Evolutionary conservation across 2,329 filamentous ascomycete genomes (phyloP), one percentile per base, ranked within the genome.

Genomic region (Orbilia ellipsospora): DNA sequence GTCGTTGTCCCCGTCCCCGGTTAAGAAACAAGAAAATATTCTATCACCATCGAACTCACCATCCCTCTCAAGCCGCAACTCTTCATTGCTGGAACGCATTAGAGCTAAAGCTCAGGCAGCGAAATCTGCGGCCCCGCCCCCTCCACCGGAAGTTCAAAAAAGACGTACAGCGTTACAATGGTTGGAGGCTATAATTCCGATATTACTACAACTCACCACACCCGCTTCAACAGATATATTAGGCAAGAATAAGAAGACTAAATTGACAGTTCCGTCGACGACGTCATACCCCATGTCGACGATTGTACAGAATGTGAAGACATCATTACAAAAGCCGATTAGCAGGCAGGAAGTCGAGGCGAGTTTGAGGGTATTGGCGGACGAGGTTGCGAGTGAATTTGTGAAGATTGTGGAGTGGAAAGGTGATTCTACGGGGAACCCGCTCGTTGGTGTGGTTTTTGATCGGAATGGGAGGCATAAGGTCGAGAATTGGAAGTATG

Each of bases 321-420:
- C 51, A 44, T 74, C 70, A 44, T 23, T 74, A 31, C 62, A 67
- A 28, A 67, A 60, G 28, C 70, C 70, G 59, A 74, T 74, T 28
- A 62, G 56, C 28, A 68, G 2, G n/a, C 57, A 68, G 23, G 70
- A 74, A 2, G 20, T 64, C 4, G 70, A 74, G 63, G 56, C 51
- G 18, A 68, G 70, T 60, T 28, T 74, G 44, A 62, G 70, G 31
- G 1, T 74, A 18, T 26, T 74, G 44, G 70, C 70, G 42, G 70
- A 74, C n/a, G 70, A 74, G 44, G 52, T 74, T 23, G 70, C 70
- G 15, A 36, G 51, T 10, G 70, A 74, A n/a, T 74, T 74, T 64
- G 70, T 74, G 36, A 68, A 63, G 63, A 60, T 74, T 63, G 70
- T 74, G 12, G 70, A 74, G 28, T 74, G 70, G 70, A 74, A 68